A percentile compares a stretch with the other conserved stretches of the same genome.
These are phyloP conservation scores for Astragalus glycyphyllos DNA, from an alignment of 306 rosid species.

Conservation along the genomic window DNA sequence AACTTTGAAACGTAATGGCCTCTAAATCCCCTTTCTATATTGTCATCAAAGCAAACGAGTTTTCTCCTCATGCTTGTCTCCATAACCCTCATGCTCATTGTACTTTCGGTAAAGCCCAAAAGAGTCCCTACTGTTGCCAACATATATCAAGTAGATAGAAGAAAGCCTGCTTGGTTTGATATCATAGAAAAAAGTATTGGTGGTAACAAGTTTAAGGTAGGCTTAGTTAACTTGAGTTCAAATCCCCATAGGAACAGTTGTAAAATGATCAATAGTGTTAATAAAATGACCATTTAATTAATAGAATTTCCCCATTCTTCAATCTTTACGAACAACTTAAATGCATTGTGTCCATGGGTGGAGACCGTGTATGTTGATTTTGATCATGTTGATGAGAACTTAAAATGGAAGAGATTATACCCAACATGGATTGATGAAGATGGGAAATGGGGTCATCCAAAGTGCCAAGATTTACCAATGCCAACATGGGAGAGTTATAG, in stretches of 20 bases:
- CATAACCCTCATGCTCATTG: slow-evolving; percentile 31
- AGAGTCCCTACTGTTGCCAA: neutral
- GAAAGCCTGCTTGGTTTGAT: slow-evolving; percentile 42
- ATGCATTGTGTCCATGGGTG: slow-evolving; percentile 17
- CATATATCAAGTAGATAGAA: neutral
- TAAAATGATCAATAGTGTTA: too few species aligned
- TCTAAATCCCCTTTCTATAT: slow-evolving; percentile 38
- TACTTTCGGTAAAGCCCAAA: slow-evolving; percentile 24
- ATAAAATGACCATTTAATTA: too few species aligned
- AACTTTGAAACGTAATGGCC: slow-evolving; percentile 45
- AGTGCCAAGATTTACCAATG: slow-evolving; percentile 66
- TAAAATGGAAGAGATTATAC: slow-evolving; percentile 58
- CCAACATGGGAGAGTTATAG: slow-evolving; percentile 42
- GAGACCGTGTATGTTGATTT: slow-evolving; percentile 47
- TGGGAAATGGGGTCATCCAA: slow-evolving; percentile 41
- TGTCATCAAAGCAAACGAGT: slow-evolving; percentile 40
- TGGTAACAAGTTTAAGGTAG: slow-evolving; percentile 43
- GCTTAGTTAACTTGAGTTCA: too few species aligned
- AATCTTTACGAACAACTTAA: slow-evolving; percentile 26
- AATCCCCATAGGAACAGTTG: too few species aligned
- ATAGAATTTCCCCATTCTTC: too few species aligned
- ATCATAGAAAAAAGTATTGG: slow-evolving; percentile 37
- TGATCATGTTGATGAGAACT: slow-evolving; percentile 33
- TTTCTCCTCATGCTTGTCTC: slow-evolving; percentile 43
- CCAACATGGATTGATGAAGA: slow-evolving; percentile 79